Percentiles rank a stretch among this genome's conserved stretches.
These are phyloP conservation scores for Boletellus ananiceps DNA, from an alignment of 768 basidiomycete species.

Conservation along the genomic window DNA sequence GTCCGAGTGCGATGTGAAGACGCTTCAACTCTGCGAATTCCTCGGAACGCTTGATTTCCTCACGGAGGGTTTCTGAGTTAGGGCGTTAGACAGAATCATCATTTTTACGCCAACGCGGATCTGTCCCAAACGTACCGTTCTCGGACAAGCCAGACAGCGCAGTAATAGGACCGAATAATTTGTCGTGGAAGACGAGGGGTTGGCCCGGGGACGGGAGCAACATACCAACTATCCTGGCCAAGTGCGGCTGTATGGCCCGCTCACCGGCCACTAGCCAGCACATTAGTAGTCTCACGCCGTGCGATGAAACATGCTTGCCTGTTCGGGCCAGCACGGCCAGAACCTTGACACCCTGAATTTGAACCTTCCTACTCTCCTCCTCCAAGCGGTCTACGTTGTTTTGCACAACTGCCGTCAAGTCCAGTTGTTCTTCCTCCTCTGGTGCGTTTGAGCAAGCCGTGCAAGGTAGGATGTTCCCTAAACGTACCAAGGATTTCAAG, in stretches of 20 bases:
- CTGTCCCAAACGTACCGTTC: neutral
- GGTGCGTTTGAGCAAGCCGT: too few species aligned
- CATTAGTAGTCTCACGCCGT: neutral
- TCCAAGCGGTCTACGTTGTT: neutral
- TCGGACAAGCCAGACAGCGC: conserved; percentile 2
- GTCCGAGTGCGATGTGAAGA: too few species aligned
- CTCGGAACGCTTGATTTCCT: neutral
- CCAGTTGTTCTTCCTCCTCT: neutral
- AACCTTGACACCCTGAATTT: conserved; percentile 6
- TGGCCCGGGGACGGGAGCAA: neutral
- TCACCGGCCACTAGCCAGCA: neutral
- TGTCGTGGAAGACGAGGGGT: neutral
- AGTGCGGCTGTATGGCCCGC: neutral
- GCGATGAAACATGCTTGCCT: neutral
- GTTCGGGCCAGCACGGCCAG: conserved; percentile 7
- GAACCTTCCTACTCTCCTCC: neutral
- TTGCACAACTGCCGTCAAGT: neutral
- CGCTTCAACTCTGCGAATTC: neutral
- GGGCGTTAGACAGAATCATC: too few species aligned
- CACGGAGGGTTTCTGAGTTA: conserved; percentile 1
- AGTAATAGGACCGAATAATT: neutral
- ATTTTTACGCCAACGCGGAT: neutral
- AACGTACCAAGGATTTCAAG: conserved; percentile 21
- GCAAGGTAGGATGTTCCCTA: too few species aligned
- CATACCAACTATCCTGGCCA: conserved; percentile 3